Evolutionary conservation across 805 yeast species (phyloP).

Genomic region (Pichia paraexigua): DNA sequence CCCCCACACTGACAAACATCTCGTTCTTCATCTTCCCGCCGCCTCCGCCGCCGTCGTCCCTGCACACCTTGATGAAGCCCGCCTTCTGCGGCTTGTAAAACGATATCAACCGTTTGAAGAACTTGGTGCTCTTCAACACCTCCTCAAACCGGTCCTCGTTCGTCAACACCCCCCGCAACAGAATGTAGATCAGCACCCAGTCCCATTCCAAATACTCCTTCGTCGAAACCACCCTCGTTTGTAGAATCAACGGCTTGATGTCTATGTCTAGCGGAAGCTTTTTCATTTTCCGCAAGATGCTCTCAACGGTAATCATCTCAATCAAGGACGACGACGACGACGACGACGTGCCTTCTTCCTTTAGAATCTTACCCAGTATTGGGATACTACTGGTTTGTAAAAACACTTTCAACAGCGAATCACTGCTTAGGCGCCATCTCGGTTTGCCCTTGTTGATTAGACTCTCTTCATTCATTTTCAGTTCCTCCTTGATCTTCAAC

Average conservation of each 20-base stretch:
- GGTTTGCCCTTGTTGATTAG: background rate
- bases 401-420: background rate
- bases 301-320: background rate
- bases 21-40: background rate
- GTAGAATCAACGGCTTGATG: slow-evolving; percentile 55
- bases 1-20: background rate
- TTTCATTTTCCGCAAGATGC: background rate
- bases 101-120: slow-evolving; percentile 73
- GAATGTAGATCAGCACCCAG: slow-evolving; percentile 63
- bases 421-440: background rate
- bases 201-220: slow-evolving; percentile 83
- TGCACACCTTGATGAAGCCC: slow-evolving; percentile 43
- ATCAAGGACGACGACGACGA: background rate
- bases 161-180: slow-evolving; percentile 79
- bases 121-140: slow-evolving; percentile 67
- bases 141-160: slow-evolving; percentile 73
- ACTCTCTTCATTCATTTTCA: background rate
- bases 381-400: background rate
- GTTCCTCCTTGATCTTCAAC: background rate
- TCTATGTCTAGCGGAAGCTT: slow-evolving; percentile 46
- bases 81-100: slow-evolving; percentile 89
- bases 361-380: background rate
- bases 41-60: background rate
- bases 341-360: background rate
- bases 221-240: slow-evolving; percentile 65